phyloP scores from a whole-genome alignment of 441 rosid genomes.

The Pelargonium citronellum region DNA sequence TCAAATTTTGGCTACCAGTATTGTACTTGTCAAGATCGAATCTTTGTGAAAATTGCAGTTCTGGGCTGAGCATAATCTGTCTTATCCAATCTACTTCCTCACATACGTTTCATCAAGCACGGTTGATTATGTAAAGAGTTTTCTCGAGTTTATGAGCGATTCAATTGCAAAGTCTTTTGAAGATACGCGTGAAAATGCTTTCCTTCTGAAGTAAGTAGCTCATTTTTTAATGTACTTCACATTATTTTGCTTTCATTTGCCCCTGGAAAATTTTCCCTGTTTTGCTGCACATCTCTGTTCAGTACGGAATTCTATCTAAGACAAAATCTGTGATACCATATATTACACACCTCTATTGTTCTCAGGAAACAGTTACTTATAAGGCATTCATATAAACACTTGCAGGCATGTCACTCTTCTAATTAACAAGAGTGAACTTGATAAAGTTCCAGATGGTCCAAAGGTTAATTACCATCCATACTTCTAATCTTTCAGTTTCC shows the following conservation, averaged over 20 bases:
- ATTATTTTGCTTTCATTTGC: neutral
- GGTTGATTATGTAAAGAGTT: constrained; percentile 91
- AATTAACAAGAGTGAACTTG: constrained; percentile 81
- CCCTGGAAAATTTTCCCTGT: neutral
- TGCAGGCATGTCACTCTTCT: constrained; percentile 78
- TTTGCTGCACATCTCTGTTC: neutral
- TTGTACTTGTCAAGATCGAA: constrained; percentile 22
- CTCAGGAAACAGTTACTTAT: neutral
- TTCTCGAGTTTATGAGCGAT: constrained; percentile 99
- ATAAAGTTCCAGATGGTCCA: constrained; percentile 78
- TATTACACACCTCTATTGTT: constrained; percentile 1
- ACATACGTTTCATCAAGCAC: constrained; percentile 90
- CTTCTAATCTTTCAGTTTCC: constrained; percentile 5
- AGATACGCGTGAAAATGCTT: constrained; percentile 94
- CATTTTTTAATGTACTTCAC: constrained; percentile 2
- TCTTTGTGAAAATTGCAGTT: constrained; percentile 44
- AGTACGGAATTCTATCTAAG: neutral
- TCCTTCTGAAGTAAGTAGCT: constrained; percentile 65
- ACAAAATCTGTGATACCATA: neutral
- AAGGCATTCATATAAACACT: constrained; percentile 19
- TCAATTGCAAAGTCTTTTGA: constrained; percentile 91
- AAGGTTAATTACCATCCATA: constrained; percentile 48
- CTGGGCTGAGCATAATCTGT: constrained; percentile 60
- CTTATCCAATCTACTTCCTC: constrained; percentile 77
- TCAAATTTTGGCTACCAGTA: constrained; percentile 16